These are phyloP conservation scores for Oidiodendron maius DNA, from an alignment of 495 filamentous ascomycete species.

Conservation along the genomic window DNA sequence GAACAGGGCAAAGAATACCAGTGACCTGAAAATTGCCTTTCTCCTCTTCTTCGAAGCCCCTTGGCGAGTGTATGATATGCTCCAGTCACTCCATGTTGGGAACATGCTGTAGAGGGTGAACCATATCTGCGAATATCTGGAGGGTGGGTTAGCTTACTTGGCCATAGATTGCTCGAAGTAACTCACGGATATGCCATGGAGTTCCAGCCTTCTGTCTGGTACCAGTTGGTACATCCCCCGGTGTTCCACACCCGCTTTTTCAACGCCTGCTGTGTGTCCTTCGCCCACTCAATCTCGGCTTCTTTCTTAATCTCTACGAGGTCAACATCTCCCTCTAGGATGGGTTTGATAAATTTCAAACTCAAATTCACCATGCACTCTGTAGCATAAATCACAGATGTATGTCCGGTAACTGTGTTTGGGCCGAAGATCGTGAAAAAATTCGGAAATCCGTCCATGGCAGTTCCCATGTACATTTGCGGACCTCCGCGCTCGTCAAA, in stretches of 20 bases:
- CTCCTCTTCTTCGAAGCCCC: constrained; percentile 28
- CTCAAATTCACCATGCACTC: constrained; percentile 54
- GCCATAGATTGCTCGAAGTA: background rate
- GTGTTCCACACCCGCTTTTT: constrained; percentile 47
- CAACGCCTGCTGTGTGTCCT: constrained; percentile 43
- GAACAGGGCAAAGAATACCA: background rate
- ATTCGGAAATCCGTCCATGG: constrained; percentile 62
- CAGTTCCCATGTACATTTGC: constrained; percentile 58
- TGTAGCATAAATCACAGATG: constrained; percentile 50
- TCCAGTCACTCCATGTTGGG: constrained; percentile 51
- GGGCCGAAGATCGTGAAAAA: constrained; percentile 65
- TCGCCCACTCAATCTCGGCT: constrained; percentile 48
- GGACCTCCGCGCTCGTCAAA: constrained; percentile 48
- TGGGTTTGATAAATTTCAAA: constrained; percentile 44
- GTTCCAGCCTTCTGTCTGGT: constrained; percentile 54
- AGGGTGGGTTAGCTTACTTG: background rate
- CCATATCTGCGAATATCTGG: constrained; percentile 45
- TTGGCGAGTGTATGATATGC: constrained; percentile 42
- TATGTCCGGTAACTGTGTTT: constrained; percentile 60
- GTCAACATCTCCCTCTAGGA: constrained; percentile 36
- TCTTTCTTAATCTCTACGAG: constrained; percentile 39
- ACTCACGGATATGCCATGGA: constrained; percentile 53
- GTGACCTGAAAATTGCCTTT: background rate
- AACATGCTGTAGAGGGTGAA: constrained; percentile 46
- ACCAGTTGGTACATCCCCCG: constrained; percentile 53